phyloP scores from a whole-genome alignment of 78 protist species.

The Diacronema lutheri region DNA sequence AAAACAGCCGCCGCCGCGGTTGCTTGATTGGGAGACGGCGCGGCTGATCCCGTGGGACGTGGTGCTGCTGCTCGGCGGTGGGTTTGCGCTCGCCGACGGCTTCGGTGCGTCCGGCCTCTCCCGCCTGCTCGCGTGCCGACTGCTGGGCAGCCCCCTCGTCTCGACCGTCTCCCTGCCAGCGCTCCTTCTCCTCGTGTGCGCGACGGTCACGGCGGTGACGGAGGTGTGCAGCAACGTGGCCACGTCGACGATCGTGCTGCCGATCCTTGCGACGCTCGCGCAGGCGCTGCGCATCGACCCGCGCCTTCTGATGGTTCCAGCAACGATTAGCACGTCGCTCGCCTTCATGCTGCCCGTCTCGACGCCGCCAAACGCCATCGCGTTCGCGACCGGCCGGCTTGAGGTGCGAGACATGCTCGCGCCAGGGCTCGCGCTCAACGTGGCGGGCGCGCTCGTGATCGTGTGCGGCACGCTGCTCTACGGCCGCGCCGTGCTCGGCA shows the following conservation, averaged over 20 bases:
- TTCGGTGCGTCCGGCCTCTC: background rate
- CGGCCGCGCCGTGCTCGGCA: background rate
- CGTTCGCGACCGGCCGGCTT: conserved; percentile 31
- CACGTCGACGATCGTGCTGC: conserved; percentile 27
- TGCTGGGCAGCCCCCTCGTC: background rate
- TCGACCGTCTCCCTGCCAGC: background rate
- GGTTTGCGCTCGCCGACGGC: conserved; percentile 45
- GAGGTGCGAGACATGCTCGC: conserved; percentile 15
- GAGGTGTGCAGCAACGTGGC: conserved; percentile 31
- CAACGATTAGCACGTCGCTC: conserved; percentile 22
- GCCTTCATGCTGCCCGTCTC: conserved; percentile 46
- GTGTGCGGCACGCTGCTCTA: background rate
- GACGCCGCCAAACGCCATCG: conserved; percentile 58
- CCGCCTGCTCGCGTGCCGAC: background rate
- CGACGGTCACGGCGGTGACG: background rate
- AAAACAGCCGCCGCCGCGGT: too few relatives aligned
- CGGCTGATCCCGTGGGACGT: conserved; percentile 7
- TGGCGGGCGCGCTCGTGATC: background rate
- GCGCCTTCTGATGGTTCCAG: conserved; percentile 4
- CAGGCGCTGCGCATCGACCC: background rate
- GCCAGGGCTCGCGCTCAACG: background rate
- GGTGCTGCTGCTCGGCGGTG: conserved; percentile 33
- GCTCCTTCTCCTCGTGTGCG: background rate
- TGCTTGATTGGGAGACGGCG: too few relatives aligned
- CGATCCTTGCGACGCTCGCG: conserved; percentile 13